Base-by-base conservation (phyloP, 2,329 filamentous ascomycete species). In the Penicillium sp. region DNA sequence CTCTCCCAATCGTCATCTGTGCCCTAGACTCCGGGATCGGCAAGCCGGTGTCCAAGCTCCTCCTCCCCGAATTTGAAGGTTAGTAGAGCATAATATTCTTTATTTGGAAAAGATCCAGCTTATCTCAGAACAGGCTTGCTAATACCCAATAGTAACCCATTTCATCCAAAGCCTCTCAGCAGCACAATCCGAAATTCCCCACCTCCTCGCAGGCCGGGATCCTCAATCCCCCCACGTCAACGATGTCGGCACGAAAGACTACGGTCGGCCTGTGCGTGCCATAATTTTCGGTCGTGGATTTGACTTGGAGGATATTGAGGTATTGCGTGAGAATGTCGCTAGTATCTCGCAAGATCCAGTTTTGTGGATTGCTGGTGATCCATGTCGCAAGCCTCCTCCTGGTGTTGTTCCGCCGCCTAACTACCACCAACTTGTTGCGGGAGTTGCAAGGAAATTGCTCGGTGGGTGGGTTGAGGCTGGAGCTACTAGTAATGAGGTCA, bases 261-360 rank as follows among this genome's bases (percentile, higher is more conserved):
- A 71, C 61, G 62, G 33, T 39, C 51, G 43, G 12, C 60, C 63
- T 6, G 60, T 63, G 3, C 67, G 68, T 0, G 70, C 64, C 2
- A 60, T 73, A 10, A 61, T 72, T 21, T 68, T 31, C 4, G 71
- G 71, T 3, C 66, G 69, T 2, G 68, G 63, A 2, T 72, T 58
- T 49, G 19, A 49, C 2, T 31, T 31, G 29, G 29, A 31, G 12
- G 29, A 31, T 13, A 31, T 31, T 31, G 29, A 31, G 12, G 29
- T 12, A 31, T 31, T 31, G 29, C 29, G 29, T 13, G 29, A 13
- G 1, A 13, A 12, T 31, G 29, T 31, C 29, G 29, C 29, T 6
- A 13, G 29, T 13, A 31, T 31, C 10, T 31, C 29, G 29, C 29
- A 31, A 31, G 12, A 31, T 31, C 29, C 29, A 31, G 29, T 31